phyloP scores from a whole-genome alignment of 352 stramenopile species.

The Globisporangium ultimum region DNA sequence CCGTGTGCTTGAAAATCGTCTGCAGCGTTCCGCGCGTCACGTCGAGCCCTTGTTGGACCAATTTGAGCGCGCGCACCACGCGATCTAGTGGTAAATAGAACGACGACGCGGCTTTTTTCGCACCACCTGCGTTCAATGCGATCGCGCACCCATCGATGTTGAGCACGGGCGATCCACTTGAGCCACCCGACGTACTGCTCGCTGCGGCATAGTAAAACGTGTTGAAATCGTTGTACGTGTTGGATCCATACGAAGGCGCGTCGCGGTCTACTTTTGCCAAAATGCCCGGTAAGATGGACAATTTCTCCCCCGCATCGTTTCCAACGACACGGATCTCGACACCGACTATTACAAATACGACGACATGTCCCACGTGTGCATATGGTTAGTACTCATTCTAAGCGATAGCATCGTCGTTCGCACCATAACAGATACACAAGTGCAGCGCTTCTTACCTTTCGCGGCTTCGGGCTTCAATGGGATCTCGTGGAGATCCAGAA shows the following conservation, averaged over 20 bases:
- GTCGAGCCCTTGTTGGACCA: constrained; percentile 49
- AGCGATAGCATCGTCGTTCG: too few species aligned
- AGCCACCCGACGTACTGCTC: constrained; percentile 85
- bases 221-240: constrained; percentile 91
- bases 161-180: constrained; percentile 86
- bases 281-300: constrained; percentile 88
- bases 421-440: too few species aligned
- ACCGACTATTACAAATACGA: constrained; percentile 47
- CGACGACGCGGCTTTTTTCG: constrained; percentile 84
- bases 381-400: neutral
- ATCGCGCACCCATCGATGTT: constrained; percentile 88
- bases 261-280: constrained; percentile 90
- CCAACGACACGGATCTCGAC: constrained; percentile 91
- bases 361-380: too few species aligned
- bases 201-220: constrained; percentile 91
- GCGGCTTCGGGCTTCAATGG: constrained; percentile 79
- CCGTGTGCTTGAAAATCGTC: constrained; percentile 87
- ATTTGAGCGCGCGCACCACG: constrained; percentile 71
- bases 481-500: constrained; percentile 84
- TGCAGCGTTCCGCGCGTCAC: constrained; percentile 82
- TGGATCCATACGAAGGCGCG: constrained; percentile 83
- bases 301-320: constrained; percentile 91
- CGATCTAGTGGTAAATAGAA: constrained; percentile 90
- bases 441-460: constrained; percentile 37
- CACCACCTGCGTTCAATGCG: constrained; percentile 88